Conservation (phyloP, 129 eudicot species). For the Apium graveolens region DNA sequence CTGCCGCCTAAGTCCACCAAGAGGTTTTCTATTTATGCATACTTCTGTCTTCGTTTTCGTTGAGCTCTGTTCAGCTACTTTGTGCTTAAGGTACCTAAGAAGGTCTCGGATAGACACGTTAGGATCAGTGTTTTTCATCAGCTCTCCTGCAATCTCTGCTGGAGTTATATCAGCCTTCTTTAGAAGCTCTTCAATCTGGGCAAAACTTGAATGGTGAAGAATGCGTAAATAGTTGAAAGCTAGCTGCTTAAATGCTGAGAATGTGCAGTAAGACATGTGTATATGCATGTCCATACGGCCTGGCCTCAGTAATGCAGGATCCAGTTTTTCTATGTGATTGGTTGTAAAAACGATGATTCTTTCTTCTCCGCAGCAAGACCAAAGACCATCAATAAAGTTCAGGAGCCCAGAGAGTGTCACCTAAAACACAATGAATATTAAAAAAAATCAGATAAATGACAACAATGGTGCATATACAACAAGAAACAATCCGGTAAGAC, state of each 20-base stretch:
- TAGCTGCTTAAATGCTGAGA: slow-evolving; percentile 28
- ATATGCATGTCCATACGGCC: slow-evolving; percentile 43
- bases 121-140: slow-evolving; percentile 28
- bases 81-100: slow-evolving; percentile 21
- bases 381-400: slow-evolving; percentile 45
- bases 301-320: slow-evolving; percentile 32
- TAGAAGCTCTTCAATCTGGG: slow-evolving; percentile 21
- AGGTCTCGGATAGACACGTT: slow-evolving; percentile 23
- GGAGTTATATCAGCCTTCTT: slow-evolving; percentile 26
- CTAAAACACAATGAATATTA: neutral
- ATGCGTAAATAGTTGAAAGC: slow-evolving; percentile 35
- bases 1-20: neutral
- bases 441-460: neutral
- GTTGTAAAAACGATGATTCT: slow-evolving; percentile 38
- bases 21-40: neutral
- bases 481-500: neutral
- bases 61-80: neutral
- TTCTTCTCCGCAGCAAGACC: slow-evolving; percentile 52
- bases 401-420: slow-evolving; percentile 31
- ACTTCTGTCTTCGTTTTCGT: neutral
- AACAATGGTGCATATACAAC: neutral
- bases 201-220: slow-evolving; percentile 23
- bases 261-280: slow-evolving; percentile 36
- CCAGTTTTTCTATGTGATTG: slow-evolving; percentile 32
- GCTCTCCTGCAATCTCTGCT: slow-evolving; percentile 38